Evolutionary conservation across 1,284 basidiomycete genomes (phyloP), one percentile per base, ranked within the genome.

Genomic region (Amylostereum chailletii): DNA sequence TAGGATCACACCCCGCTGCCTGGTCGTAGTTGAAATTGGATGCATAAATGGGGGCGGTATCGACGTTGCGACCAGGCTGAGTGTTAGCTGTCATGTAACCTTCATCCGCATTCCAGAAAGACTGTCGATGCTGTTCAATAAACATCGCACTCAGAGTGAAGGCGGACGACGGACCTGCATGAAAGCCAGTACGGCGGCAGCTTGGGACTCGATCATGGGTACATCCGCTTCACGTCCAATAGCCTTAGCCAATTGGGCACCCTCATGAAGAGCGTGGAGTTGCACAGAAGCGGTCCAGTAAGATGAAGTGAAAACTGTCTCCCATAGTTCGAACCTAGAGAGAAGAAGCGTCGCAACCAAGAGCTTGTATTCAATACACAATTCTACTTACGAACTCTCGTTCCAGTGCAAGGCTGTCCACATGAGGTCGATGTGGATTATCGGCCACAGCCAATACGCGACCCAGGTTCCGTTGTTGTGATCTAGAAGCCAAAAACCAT

Each of bases 1-100:
- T 58, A 0, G 66, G 61, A 48, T 79, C 76, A 54, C 78, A 81
- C 26, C 72, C 74, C 2, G 77, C 73, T 30, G 65, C 58, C 30
- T 66, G 55, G 51, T 77, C 74, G 59, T 74, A 76, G 7, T 46
- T 46, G 34, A 34, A 36, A 29, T 34, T 46, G 10, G 45, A 19
- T 5, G 39, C 32, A 19, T 11, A n/a, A 11, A n/a, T 5, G 26
- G 29, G 42, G n/a, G 29, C 42, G n/a, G 32, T n/a, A n/a, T 44
- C 32, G 42, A 44, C 42, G 42, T 44, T 31, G 11, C 37, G 11
- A 19, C 11, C 26, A 19, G 19, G 19, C 19, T 19, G 19, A 11
- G 42, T 44, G 27, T 26, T 44, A 26, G 29, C 42, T 7, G 42
- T n/a, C 42, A 44, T 44, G 42, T 30, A 44, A 19, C 42, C 42